Conservation (phyloP, 1,284 basidiomycete genomes). For the Sporisorium exsertum region DNA sequence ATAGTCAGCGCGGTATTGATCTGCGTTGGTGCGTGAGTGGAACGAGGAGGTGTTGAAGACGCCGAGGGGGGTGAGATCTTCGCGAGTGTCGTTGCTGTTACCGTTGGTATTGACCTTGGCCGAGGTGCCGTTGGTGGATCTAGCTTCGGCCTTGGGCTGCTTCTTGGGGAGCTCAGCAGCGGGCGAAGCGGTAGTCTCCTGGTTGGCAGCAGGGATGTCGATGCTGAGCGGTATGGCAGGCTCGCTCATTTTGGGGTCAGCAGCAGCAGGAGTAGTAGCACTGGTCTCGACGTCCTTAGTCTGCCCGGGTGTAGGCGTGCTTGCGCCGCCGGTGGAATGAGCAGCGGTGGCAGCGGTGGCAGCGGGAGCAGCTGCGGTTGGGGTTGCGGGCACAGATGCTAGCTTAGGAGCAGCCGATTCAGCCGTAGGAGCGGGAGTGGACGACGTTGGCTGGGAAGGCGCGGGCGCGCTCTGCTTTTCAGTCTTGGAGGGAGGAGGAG, state of each 20-base stretch:
- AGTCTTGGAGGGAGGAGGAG: slow-evolving; percentile 32
- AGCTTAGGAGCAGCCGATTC: slow-evolving; percentile 22
- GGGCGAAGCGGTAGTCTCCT: slow-evolving; percentile 13
- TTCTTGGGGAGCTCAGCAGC: slow-evolving; percentile 48
- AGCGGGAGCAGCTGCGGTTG: slow-evolving; percentile 7
- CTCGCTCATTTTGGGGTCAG: slow-evolving; percentile 21
- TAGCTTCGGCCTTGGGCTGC: slow-evolving; percentile 35
- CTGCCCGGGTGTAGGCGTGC: slow-evolving; percentile 2
- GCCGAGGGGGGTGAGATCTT: slow-evolving; percentile 39
- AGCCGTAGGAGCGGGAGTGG: slow-evolving; percentile 20
- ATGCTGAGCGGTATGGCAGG: slow-evolving; percentile 38
- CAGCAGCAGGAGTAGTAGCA: not conserved
- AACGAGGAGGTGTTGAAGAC: slow-evolving; percentile 47
- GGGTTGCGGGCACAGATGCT: slow-evolving; percentile 3
- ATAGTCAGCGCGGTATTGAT: slow-evolving; percentile 47
- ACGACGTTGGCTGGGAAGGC: slow-evolving; percentile 18
- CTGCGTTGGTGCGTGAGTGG: slow-evolving; percentile 56
- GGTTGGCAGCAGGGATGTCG: slow-evolving; percentile 42
- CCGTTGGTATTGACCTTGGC: slow-evolving; percentile 7
- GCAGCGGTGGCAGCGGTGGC: slow-evolving; percentile 19
- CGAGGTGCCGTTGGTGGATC: slow-evolving; percentile 7
- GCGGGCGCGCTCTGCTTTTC: slow-evolving; percentile 14
- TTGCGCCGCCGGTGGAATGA: slow-evolving; percentile 4
- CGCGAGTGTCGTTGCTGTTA: slow-evolving; percentile 4
- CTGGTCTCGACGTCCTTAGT: not conserved